Evolutionary conservation across 1,284 basidiomycete species (phyloP), one percentile per base, ranked within the genome.

Genomic region (Filobasidium uniguttulatum): DNA sequence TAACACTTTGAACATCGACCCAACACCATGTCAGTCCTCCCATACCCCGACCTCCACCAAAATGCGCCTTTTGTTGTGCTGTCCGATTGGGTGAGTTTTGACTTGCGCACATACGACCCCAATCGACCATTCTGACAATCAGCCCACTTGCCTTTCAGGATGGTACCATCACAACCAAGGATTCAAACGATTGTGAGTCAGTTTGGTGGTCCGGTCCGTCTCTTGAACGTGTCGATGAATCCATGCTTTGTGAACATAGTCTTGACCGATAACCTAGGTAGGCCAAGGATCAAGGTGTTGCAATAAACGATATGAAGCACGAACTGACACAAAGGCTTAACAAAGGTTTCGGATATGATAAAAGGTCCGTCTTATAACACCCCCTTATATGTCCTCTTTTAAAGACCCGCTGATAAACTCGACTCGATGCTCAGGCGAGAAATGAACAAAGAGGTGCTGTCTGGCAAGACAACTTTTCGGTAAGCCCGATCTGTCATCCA

Each of bases 131-230:
- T 19, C 28, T 43, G 29, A 20, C 30, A 41, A 54, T 47, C 38
- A 9, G 34, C 5, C 40, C 20, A 44, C 33, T 44, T 43, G 12
- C 7, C n/a, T 17, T 15, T 6, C 43, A 69, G 87, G 88, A 90
- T 71, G 88, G 87, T 60, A 93, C 86, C 20, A 91, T 91, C 69
- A 91, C 87, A 6, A 86, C 79, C 44, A 77, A 77, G 59, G 87
- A 93, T 68, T 87, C 84, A 19, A 93, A 93, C 69, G 89, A 93
- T 63, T 88, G 84, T 85, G 63, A 57, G 81, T 69, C 35, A 48
- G 50, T 43, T 12, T 43, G 23, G 25, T 35, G 35, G 19, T 46
- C 22, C n/a, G 44, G 43, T 26, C 41, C 38, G 50, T 12, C 31
- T 19, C 30, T 34, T 40, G 26, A 23, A 41, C 19, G 22, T 20